Evolutionary conservation across 2,329 filamentous ascomycete species (phyloP).

Genomic region (Hypoxylon sp.): DNA sequence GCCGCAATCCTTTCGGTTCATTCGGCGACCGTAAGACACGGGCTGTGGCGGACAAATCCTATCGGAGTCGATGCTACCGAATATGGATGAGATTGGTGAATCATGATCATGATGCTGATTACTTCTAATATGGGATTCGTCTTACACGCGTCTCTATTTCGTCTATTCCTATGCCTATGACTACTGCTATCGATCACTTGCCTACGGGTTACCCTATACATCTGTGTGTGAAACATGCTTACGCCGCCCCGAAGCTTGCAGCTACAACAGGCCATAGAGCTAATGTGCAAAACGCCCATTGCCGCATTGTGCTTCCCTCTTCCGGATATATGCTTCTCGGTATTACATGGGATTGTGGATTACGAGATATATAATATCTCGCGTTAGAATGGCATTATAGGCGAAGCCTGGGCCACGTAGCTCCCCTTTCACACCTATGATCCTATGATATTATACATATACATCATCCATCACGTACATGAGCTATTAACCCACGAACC

Average conservation of each 20-base stretch:
- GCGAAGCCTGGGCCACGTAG: slow-evolving; percentile 30
- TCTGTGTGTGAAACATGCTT: slow-evolving; percentile 37
- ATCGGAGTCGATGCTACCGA: slow-evolving; percentile 35
- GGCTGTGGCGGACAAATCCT: slow-evolving; percentile 25
- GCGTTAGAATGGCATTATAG: slow-evolving; percentile 24
- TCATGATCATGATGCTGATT: slow-evolving; percentile 36
- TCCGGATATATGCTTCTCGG: slow-evolving; percentile 34
- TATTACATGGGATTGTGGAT: slow-evolving; percentile 11
- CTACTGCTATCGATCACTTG: slow-evolving; percentile 26
- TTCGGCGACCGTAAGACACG: slow-evolving; percentile 37
- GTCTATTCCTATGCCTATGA: slow-evolving; percentile 13
- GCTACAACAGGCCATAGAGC: slow-evolving; percentile 9
- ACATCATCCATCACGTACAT: slow-evolving; percentile 35
- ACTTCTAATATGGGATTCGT: slow-evolving; percentile 26
- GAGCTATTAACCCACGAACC: slow-evolving; percentile 45
- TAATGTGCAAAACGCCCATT: slow-evolving; percentile 15
- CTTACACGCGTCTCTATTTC: slow-evolving; percentile 42
- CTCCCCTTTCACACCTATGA: slow-evolving; percentile 8
- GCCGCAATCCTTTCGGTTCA: slow-evolving; percentile 32
- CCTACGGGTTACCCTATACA: slow-evolving; percentile 31
- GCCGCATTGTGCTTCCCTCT: slow-evolving; percentile 25
- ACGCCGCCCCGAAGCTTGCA: slow-evolving; percentile 32
- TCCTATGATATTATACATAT: slow-evolving; percentile 3
- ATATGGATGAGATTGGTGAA: slow-evolving; percentile 22
- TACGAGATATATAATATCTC: slow-evolving; percentile 25